Evolutionary conservation across 768 basidiomycete genomes (phyloP).

Genomic region (Mycena maculata): DNA sequence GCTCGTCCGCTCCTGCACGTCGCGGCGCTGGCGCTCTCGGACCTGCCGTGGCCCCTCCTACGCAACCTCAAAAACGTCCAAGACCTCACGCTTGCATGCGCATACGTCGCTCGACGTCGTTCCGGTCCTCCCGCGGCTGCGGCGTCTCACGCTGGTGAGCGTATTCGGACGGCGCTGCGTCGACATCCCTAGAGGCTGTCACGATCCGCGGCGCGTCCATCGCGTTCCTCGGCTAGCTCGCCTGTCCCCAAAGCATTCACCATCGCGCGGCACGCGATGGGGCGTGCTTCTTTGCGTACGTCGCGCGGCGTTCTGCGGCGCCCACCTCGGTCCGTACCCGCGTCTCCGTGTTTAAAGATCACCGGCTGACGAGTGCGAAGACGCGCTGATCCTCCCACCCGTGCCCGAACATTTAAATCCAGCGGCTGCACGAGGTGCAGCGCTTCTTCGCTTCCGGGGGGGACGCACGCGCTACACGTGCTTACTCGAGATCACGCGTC

Average conservation of each 20-base stretch:
- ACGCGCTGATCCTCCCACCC: not conserved
- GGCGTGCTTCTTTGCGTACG: conserved; percentile 2
- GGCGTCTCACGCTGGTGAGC: conserved; percentile 11
- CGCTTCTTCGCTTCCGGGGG: conserved; percentile 6
- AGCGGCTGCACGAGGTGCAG: not conserved
- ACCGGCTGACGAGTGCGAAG: not conserved
- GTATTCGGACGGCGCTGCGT: not conserved
- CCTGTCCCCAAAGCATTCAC: not conserved
- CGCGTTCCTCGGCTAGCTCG: conserved; percentile 24
- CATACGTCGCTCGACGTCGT: conserved; percentile 8
- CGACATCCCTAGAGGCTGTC: not conserved
- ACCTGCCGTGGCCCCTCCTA: conserved; percentile 15
- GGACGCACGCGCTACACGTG: too few relatives aligned
- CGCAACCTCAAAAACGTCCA: conserved; percentile 37
- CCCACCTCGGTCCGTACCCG: not conserved
- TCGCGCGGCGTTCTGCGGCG: conserved; percentile 1
- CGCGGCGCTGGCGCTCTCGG: conserved; percentile 9
- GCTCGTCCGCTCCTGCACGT: conserved; percentile 21
- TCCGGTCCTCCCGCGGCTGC: conserved; percentile 7
- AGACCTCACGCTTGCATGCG: conserved; percentile 18
- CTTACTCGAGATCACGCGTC: not conserved
- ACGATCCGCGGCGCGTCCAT: conserved; percentile 10
- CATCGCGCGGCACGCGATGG: conserved; percentile 7
- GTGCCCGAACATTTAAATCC: not conserved
- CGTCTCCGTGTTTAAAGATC: too few relatives aligned